phyloP scores from a whole-genome alignment of 805 yeast species.

The Debaryomyces castellii region DNA sequence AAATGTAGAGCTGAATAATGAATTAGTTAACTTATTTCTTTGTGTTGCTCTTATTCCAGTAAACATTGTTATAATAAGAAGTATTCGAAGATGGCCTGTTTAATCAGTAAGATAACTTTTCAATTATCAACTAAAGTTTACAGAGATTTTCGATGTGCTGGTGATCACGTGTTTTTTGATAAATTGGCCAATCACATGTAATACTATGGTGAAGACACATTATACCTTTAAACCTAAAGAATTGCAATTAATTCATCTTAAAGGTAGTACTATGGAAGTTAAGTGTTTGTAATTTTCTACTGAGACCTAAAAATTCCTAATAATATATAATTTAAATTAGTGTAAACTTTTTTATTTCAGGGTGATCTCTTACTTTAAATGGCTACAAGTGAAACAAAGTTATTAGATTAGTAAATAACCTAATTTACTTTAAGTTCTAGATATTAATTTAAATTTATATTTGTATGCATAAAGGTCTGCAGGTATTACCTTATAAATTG shows the following conservation, averaged over 20 bases:
- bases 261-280: too few relatives aligned
- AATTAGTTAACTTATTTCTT: conserved; percentile 56
- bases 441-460: background rate
- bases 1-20: conserved; percentile 71
- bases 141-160: background rate
- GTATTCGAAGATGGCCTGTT: background rate
- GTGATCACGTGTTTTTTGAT: background rate
- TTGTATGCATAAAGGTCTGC: background rate
- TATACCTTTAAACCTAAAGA: too few relatives aligned
- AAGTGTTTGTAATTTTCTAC: too few relatives aligned
- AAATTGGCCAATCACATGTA: background rate
- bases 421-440: too few relatives aligned
- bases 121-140: background rate
- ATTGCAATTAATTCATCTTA: too few relatives aligned
- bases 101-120: background rate
- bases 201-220: background rate
- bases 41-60: conserved; percentile 51
- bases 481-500: background rate
- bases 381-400: too few relatives aligned
- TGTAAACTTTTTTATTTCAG: too few relatives aligned
- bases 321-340: too few relatives aligned
- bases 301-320: too few relatives aligned
- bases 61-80: conserved; percentile 36
- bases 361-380: too few relatives aligned
- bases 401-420: too few relatives aligned